Base-by-base conservation (phyloP, 169 alveolate species). In the Plasmodium malariae region DNA sequence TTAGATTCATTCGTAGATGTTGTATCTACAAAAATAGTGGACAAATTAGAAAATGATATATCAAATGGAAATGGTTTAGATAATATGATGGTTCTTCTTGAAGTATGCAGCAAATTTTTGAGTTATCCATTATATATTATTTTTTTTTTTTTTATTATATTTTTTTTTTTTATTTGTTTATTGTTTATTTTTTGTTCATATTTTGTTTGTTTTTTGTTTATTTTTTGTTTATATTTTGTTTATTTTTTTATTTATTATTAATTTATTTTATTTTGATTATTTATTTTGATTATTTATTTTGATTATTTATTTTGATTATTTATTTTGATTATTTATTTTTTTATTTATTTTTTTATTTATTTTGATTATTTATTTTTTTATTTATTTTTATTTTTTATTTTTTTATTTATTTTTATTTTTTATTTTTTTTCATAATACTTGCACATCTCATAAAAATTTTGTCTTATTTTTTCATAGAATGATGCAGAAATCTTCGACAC, bases 401-500 rank as follows among this genome's bases (percentile, higher is more conserved):
- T n/a, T n/a, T n/a, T n/a, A n/a, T n/a, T n/a, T n/a, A n/a, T n/a
- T n/a, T n/a, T n/a, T n/a, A n/a, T n/a, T n/a, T n/a, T n/a, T n/a
- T n/a, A n/a, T n/a, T n/a, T 67, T 0, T 1, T 21, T 26, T 67
- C 36, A 12, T 14, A n/a, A 11, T 37, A 40, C n/a, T 19, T 26
- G 12, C 19, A 19, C 49, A 34, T 14, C 54, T 68, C 21, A n/a
- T 17, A 36, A 40, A 45, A 6, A 60, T 74, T 59, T 74, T 17
- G 19, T 40, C 37, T 30, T 36, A 55, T 36, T 43, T 67, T n/a
- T 83, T 60, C 54, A 21, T 37, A 83, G 85, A 55, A 83, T 60
- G 43, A 83, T 12, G 91, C 91, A 2, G 91, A 83, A n/a, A 36
- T 83, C 17, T 83, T 83, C 37, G 91, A 83, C 45, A 37, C 85